These are phyloP conservation scores for Antitrichia curtipendula DNA, from an alignment of 225 moss, liverwort and hornwort genomes.

Conservation along the genomic window DNA sequence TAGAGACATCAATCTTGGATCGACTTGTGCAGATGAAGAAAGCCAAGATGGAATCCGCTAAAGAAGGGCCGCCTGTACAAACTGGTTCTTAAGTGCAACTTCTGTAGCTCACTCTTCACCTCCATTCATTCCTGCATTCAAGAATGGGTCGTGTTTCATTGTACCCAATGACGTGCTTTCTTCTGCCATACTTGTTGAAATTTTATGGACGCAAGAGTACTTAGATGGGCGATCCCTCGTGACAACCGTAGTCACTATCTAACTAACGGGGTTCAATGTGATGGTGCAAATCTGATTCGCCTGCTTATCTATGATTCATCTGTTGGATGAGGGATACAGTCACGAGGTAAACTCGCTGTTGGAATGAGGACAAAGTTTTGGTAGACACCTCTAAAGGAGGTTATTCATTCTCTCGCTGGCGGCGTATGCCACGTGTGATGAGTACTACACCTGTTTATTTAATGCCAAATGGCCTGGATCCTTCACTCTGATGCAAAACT, in stretches of 20 bases:
- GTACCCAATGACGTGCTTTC: neutral
- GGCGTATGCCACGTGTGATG: neutral
- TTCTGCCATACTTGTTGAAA: neutral
- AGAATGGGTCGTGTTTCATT: neutral
- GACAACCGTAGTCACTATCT: neutral
- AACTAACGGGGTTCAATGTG: neutral
- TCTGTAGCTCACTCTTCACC: neutral
- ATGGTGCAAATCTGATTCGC: neutral
- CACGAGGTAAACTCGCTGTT: neutral
- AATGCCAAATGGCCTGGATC: neutral
- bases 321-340: neutral
- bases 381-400: neutral
- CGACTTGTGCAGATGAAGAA: constrained; percentile 81
- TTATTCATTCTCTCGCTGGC: neutral
- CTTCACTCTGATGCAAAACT: neutral
- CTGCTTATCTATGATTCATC: neutral
- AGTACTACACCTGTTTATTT: neutral
- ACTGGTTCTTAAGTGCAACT: constrained; percentile 1
- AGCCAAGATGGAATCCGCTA: constrained; percentile 53
- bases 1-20: constrained; percentile 87
- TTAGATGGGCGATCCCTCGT: neutral
- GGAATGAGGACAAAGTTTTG: neutral
- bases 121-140: constrained; percentile 3
- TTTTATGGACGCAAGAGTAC: neutral
- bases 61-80: constrained; percentile 11